phyloP scores from a whole-genome alignment of 148 eudicot species.

The Arbutus unedo region DNA sequence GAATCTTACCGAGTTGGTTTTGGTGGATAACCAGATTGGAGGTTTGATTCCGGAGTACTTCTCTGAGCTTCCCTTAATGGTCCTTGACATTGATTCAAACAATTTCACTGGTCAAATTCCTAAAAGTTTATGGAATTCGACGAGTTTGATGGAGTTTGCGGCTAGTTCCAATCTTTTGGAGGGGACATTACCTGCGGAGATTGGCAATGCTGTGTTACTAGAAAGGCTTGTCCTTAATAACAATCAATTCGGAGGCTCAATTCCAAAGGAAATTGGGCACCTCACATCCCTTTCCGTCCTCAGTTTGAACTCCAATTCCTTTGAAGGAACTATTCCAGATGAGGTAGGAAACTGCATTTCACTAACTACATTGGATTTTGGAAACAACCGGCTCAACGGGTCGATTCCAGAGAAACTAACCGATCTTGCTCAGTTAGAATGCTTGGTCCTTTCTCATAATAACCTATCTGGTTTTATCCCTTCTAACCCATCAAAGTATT shows the following conservation, averaged over 20 bases:
- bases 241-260: slow-evolving; percentile 32
- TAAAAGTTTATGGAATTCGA: slow-evolving; percentile 35
- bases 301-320: slow-evolving; percentile 36
- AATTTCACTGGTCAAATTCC: slow-evolving; percentile 46
- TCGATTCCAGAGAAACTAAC: slow-evolving; percentile 36
- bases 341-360: slow-evolving; percentile 37
- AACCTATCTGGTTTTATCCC: slow-evolving; percentile 42
- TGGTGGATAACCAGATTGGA: slow-evolving; percentile 35
- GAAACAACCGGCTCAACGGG: slow-evolving; percentile 38
- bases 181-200: slow-evolving; percentile 34
- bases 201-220: slow-evolving; percentile 34
- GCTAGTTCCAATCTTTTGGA: slow-evolving; percentile 39
- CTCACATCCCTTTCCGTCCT: slow-evolving; percentile 38
- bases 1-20: slow-evolving; percentile 35
- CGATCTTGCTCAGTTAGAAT: slow-evolving; percentile 38
- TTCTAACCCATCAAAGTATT: slow-evolving; percentile 32
- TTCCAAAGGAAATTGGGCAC: slow-evolving; percentile 37
- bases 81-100: slow-evolving; percentile 50
- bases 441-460: slow-evolving; percentile 48
- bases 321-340: slow-evolving; percentile 36
- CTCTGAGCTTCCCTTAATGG: slow-evolving; percentile 38
- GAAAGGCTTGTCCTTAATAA: slow-evolving; percentile 40
- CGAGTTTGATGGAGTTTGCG: slow-evolving; percentile 41
- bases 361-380: slow-evolving; percentile 48
- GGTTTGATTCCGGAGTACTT: slow-evolving; percentile 44